Evolutionary conservation across 2,329 filamentous ascomycete genomes (phyloP), one percentile per base, ranked within the genome.

Genomic region (Pyrenophora teres): DNA sequence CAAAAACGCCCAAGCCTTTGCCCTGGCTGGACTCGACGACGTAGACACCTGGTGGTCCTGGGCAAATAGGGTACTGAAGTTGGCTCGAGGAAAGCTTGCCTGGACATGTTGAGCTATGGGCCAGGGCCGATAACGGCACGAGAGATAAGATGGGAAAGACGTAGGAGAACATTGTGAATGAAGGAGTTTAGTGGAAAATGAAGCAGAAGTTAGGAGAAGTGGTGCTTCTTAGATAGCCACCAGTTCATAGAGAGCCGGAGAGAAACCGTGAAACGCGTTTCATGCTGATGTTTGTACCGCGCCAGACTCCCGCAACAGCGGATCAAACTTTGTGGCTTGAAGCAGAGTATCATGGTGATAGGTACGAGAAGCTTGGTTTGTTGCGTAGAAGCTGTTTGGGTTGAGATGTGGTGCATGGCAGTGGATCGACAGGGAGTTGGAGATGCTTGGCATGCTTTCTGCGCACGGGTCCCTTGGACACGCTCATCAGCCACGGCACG

Each of bases 1-100:
- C 76, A 43, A 78, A 76, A 4, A 76, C 67, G 21, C 77, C 77
- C 6, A 78, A 60, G 2, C 77, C 77, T 60, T 76, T 78, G 9
- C 72, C 70, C 0, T 67, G 63, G n/a, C 72, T 71, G 2, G 60
- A 58, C 6, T 51, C 46, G 39, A 76, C 65, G 6, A 62, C 52
- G 40, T 64, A 72, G 47, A 64, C 46, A 16, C 59, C 50, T n/a
- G 65, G 60, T 9, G 66, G 57, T 4, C 63, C 67, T 6, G 33
- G 36, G 37, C 70, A 74, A 10, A 54, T 54, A 30, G 46, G 54
- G n/a, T 66, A 45, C 9, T 52, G 43, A 6, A 56, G 54, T 6
- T 56, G 49, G 56, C 54, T 63, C 43, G 56, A 50, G 33, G 61
- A 52, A 6, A 54, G 35, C 8, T 47, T 42, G 47, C 57, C 63